phyloP scores from a whole-genome alignment of 2,329 filamentous ascomycete species.

The Talaromyces atroroseus region DNA sequence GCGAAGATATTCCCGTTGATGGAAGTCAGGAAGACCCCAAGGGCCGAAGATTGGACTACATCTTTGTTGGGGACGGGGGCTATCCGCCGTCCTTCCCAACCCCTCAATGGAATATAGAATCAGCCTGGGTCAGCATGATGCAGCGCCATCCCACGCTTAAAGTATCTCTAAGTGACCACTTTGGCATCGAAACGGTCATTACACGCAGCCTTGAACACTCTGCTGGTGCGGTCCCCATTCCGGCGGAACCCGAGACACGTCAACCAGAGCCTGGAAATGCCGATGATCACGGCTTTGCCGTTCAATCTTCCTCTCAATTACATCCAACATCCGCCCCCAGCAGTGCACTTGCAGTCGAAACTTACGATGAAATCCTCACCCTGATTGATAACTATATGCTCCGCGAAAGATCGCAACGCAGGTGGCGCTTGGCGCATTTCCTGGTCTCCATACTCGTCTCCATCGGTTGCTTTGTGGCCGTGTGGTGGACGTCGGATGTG shows the following conservation, averaged over 20 bases:
- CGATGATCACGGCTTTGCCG: conserved; percentile 15
- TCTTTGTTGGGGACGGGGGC: conserved; percentile 66
- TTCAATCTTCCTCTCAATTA: conserved; percentile 4
- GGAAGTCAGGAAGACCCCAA: conserved; percentile 61
- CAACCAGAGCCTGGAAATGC: conserved; percentile 14
- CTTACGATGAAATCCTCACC: conserved; percentile 67
- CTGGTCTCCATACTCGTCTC: conserved; percentile 60
- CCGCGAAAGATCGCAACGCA: conserved; percentile 68
- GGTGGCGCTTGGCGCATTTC: conserved; percentile 70
- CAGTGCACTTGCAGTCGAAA: conserved; percentile 40
- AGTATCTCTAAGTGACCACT: conserved; percentile 91
- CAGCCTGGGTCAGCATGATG: conserved; percentile 70
- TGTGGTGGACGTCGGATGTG: conserved; percentile 67
- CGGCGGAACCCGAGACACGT: conserved; percentile 6
- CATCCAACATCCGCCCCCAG: conserved; percentile 19
- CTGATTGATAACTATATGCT: conserved; percentile 63
- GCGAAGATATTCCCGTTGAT: conserved; percentile 60
- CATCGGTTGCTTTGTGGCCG: conserved; percentile 68
- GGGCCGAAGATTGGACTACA: conserved; percentile 90
- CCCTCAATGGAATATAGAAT: conserved; percentile 62
- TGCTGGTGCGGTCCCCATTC: not conserved
- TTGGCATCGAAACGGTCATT: conserved; percentile 79
- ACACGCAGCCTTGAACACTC: conserved; percentile 19
- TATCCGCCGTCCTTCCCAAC: conserved; percentile 26
- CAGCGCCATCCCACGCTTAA: conserved; percentile 72